Base-by-base conservation (phyloP, 2,329 filamentous ascomycete genomes). In the Xylariaceae sp. region DNA sequence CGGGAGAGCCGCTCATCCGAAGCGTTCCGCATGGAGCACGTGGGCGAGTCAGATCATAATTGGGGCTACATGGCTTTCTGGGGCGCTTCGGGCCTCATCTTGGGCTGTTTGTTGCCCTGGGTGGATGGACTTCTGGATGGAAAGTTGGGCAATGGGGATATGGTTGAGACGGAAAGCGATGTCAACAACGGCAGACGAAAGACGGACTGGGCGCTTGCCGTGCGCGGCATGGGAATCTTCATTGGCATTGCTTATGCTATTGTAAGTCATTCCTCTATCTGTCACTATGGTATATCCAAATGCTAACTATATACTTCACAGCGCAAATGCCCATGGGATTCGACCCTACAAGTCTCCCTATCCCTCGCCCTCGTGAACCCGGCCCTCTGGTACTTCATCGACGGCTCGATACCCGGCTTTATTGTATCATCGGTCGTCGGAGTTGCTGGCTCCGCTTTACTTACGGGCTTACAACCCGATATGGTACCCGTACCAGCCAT, bases 371-470 rank as follows among this genome's bases (percentile, higher is more conserved):
- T 97, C 61, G 90, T 89, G 17, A 97, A 97, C 72, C 93, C 94
- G 1, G 88, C 94, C 8, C 78, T 99, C 15, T 99, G 94, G 94
- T 99, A 96, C 75, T 80, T 97, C 23, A 89, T 99, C 70, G 94
- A 99, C 75, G 89, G 93, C 54, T 94, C 91, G 51, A 87, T 86
- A 66, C 83, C 92, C 0, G 94, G 94, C 3, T 88, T 97, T 66
- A 77, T 94, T 39, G 82, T 97, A 57, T 92, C 90, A 0, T 80
- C 87, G 11, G 77, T 84, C 1, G 87, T 96, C 9, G 89, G 90
- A 1, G 71, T 93, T 30, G 76, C 82, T 0, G 91, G 93, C 6
- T 92, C 92, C 8, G 82, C 83, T 11, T 73, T 91, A 13, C 77
- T 96, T 15, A 82, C 96, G 59, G 82, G 86, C 11, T 80, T 93